Conservation (phyloP, 2,329 filamentous ascomycete genomes). For the Juglanconis sp. region DNA sequence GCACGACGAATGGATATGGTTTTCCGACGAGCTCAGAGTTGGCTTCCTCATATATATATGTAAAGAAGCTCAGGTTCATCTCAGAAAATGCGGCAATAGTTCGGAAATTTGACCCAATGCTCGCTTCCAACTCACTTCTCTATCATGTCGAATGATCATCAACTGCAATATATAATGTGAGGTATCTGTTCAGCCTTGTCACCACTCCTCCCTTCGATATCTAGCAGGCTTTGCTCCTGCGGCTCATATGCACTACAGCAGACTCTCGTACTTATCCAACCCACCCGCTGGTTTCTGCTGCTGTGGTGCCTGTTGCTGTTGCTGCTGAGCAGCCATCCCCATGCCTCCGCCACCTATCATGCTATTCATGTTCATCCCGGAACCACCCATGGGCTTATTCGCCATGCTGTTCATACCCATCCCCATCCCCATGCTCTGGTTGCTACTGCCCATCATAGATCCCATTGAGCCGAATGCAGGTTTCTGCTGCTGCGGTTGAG, state of each 20-base stretch:
- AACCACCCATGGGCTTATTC: constrained; percentile 18
- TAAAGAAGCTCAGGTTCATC: too few species aligned
- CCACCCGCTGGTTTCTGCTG: constrained; percentile 44
- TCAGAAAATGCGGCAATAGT: neutral
- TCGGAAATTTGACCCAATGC: neutral
- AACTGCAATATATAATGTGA: neutral
- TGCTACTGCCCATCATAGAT: constrained; percentile 19
- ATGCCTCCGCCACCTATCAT: constrained; percentile 24
- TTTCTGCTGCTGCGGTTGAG: constrained; percentile 18
- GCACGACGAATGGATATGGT: neutral
- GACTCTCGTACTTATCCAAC: constrained; percentile 66
- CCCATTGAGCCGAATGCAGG: constrained; percentile 19
- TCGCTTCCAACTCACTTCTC: neutral
- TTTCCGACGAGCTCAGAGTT: too few species aligned
- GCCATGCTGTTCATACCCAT: constrained; percentile 23
- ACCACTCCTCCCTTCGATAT: neutral
- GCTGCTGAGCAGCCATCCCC: constrained; percentile 24
- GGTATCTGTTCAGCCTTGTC: neutral
- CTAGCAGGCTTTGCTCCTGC: too few species aligned
- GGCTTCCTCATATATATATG: too few species aligned
- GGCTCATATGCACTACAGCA: constrained; percentile 43
- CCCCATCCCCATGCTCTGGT: constrained; percentile 21
- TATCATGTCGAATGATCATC: neutral
- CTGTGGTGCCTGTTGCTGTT: constrained; percentile 29
- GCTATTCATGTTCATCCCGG: constrained; percentile 18